A percentile compares a stretch with the other conserved stretches of the same genome.
phyloP scores from a whole-genome alignment of 2,329 filamentous ascomycete genomes.

The Trichoderma hamatum region DNA sequence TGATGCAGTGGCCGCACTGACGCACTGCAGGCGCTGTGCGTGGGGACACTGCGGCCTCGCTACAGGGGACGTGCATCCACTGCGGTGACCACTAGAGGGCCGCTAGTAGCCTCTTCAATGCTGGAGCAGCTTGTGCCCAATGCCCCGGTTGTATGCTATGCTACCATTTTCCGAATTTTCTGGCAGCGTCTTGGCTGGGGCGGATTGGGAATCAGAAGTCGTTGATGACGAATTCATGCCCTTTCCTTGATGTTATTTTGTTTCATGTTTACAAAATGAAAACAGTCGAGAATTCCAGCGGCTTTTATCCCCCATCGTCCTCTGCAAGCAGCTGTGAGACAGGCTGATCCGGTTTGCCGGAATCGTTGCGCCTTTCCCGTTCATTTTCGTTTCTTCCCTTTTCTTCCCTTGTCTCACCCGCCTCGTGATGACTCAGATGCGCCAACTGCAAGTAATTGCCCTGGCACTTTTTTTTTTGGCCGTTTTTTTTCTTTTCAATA shows the following conservation, averaged over 20 bases:
- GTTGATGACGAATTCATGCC: neutral
- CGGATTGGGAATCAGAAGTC: neutral
- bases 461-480: neutral
- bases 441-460: conserved; percentile 8
- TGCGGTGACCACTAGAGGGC: neutral
- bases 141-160: too few relatives aligned
- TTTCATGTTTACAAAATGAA: neutral
- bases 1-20: conserved; percentile 2
- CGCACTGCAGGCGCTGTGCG: neutral
- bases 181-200: neutral
- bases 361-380: neutral
- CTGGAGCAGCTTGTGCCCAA: neutral
- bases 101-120: neutral
- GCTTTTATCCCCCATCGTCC: neutral
- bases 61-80: neutral
- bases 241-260: neutral
- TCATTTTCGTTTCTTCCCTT: neutral
- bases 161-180: neutral
- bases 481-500: neutral
- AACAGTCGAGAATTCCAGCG: neutral
- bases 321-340: conserved; percentile 5
- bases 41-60: neutral
- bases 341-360: conserved; percentile 14
- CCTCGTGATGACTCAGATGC: conserved; percentile 25
- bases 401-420: conserved; percentile 14